These are phyloP conservation scores for Sordaria brevicollis DNA, from an alignment of 495 filamentous ascomycete genomes.

Conservation along the genomic window DNA sequence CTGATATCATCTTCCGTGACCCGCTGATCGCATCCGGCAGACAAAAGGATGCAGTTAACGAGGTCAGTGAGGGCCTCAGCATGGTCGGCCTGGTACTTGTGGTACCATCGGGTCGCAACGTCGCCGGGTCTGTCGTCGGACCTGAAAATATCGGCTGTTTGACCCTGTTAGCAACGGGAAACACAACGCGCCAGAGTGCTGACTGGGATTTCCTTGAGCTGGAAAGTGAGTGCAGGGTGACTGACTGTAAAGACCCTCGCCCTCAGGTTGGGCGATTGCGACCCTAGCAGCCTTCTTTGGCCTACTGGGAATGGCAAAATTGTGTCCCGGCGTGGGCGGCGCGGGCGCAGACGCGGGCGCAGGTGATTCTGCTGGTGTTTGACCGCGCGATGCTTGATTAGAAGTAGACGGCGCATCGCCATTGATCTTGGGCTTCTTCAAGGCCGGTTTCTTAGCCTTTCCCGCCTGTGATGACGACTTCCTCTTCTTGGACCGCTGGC, in stretches of 20 bases:
- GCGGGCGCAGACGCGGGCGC: background rate
- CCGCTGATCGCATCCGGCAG: slow-evolving; percentile 66
- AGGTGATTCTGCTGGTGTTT: background rate
- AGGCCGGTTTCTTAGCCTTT: slow-evolving; percentile 45
- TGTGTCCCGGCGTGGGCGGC: slow-evolving; percentile 7
- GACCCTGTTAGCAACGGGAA: slow-evolving; percentile 13
- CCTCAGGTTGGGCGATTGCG: slow-evolving; percentile 40
- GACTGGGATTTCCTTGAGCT: background rate
- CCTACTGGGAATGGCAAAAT: slow-evolving; percentile 45
- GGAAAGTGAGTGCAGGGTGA: background rate
- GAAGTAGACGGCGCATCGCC: slow-evolving; percentile 41
- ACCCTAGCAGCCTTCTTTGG: slow-evolving; percentile 48
- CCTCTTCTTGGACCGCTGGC: slow-evolving; percentile 16
- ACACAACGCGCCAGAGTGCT: background rate
- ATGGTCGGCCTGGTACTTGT: slow-evolving; percentile 58
- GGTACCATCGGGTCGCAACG: slow-evolving; percentile 72
- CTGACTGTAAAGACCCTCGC: slow-evolving; percentile 69
- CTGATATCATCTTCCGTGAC: slow-evolving; percentile 69
- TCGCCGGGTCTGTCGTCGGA: slow-evolving; percentile 57
- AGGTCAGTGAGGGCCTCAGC: slow-evolving; percentile 64
- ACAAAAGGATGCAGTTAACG: slow-evolving; percentile 79
- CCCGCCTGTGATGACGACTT: slow-evolving; percentile 29
- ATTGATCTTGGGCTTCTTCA: slow-evolving; percentile 69
- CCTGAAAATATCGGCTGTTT: slow-evolving; percentile 69
- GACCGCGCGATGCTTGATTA: background rate